Evolutionary conservation across 2,329 filamentous ascomycete genomes (phyloP).

Genomic region (Xylariaceae sp.): DNA sequence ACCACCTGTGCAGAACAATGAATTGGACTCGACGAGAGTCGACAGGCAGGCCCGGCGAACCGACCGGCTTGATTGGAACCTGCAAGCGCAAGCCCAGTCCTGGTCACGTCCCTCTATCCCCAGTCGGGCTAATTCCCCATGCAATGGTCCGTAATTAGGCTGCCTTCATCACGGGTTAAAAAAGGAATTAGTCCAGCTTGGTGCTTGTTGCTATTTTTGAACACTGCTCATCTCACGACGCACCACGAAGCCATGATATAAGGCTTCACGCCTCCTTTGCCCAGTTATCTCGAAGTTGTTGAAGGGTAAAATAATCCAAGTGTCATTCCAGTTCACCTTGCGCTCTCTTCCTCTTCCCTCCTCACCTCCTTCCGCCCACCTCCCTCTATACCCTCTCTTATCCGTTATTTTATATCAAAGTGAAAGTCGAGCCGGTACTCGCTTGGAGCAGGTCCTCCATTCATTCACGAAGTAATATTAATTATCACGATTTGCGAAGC

Average conservation of each 20-base stretch:
- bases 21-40: conserved; percentile 27
- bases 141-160: conserved; percentile 35
- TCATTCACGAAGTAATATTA: conserved; percentile 41
- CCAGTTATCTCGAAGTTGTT: conserved; percentile 42
- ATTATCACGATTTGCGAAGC: conserved; percentile 32
- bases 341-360: conserved; percentile 36
- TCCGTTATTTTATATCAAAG: conserved; percentile 30
- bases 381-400: conserved; percentile 34
- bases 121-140: conserved; percentile 34
- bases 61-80: conserved; percentile 42
- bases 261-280: conserved; percentile 49
- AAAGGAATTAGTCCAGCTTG: conserved; percentile 40
- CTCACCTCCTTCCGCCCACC: conserved; percentile 36
- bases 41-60: conserved; percentile 25
- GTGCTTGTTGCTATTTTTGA: conserved; percentile 40
- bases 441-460: conserved; percentile 52
- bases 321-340: conserved; percentile 45
- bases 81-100: conserved; percentile 43
- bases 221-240: conserved; percentile 37
- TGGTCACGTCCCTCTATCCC: conserved; percentile 29
- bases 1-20: conserved; percentile 18
- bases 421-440: conserved; percentile 58
- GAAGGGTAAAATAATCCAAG: conserved; percentile 45
- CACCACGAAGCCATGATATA: conserved; percentile 52
- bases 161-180: conserved; percentile 34